phyloP scores from a whole-genome alignment of 371 early-diverging fungal genomes.

The Blastocladiella emersonii region DNA sequence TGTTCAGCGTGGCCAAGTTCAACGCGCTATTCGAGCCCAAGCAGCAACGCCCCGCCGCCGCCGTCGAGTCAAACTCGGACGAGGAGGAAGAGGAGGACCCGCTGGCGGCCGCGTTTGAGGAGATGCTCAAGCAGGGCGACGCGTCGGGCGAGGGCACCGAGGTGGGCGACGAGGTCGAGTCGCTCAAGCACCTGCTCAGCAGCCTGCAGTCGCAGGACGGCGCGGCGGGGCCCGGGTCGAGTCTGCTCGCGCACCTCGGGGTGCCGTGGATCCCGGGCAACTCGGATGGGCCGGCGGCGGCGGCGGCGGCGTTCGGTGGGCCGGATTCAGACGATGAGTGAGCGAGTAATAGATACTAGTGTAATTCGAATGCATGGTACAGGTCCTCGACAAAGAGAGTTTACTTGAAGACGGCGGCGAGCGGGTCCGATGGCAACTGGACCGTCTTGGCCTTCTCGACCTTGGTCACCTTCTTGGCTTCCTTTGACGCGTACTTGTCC shows the following conservation, averaged over 20 bases:
- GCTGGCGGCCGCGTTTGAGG: background rate
- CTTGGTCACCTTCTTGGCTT: constrained; percentile 7
- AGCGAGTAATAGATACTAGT: too few species aligned
- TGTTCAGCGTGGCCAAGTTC: too few species aligned
- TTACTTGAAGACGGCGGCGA: constrained; percentile 12
- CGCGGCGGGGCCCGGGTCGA: background rate
- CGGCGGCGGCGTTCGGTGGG: too few species aligned
- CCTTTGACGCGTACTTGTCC: constrained; percentile 19
- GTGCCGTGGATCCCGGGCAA: too few species aligned
- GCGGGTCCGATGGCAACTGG: constrained; percentile 14
- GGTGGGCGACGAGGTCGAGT: background rate
- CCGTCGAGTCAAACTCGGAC: background rate
- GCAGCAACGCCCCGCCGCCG: too few species aligned
- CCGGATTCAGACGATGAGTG: too few species aligned
- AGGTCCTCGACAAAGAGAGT: too few species aligned
- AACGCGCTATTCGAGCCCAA: too few species aligned
- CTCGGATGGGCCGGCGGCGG: too few species aligned
- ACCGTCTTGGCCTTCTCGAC: constrained; percentile 4
- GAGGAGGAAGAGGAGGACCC: background rate
- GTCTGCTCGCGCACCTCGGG: background rate
- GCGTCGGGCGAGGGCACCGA: background rate
- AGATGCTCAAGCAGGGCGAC: background rate
- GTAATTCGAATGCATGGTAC: too few species aligned
- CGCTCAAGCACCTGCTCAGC: background rate
- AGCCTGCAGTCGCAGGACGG: background rate